Evolutionary conservation across 257 asterid genomes (phyloP).

Genomic region (Solanum chilense): DNA sequence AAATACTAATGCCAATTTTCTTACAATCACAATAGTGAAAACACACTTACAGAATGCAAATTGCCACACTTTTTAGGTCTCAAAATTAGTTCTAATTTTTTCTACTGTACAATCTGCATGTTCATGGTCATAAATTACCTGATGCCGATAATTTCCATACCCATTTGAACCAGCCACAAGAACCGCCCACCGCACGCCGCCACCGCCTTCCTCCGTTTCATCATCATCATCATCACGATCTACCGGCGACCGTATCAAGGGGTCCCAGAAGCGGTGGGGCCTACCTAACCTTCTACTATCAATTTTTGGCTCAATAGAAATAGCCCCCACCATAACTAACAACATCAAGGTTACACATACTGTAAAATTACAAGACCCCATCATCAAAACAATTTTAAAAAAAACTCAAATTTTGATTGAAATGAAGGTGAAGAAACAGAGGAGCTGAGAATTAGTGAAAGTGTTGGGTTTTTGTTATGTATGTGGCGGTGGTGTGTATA

Average conservation of each 20-base stretch:
- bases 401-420: background rate
- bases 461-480: background rate
- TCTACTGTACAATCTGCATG: background rate
- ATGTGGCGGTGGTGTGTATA: constrained; percentile 11
- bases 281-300: constrained; percentile 3
- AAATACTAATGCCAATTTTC: background rate
- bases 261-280: constrained; percentile 41
- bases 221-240: constrained; percentile 20
- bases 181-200: constrained; percentile 67
- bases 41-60: too few species aligned
- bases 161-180: constrained; percentile 93
- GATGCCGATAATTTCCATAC: constrained; percentile 78
- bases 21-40: background rate
- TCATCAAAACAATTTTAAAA: background rate
- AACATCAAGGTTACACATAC: constrained; percentile 6
- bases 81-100: too few species aligned
- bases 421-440: background rate
- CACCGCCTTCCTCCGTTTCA: constrained; percentile 11
- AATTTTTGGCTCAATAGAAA: constrained; percentile 4
- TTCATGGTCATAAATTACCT: constrained; percentile 23
- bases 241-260: constrained; percentile 55
- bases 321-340: constrained; percentile 17
- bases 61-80: too few species aligned
- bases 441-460: background rate
- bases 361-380: constrained; percentile 22